Conservation (phyloP, 805 yeast genomes). For the Sungouiella blattae region DNA sequence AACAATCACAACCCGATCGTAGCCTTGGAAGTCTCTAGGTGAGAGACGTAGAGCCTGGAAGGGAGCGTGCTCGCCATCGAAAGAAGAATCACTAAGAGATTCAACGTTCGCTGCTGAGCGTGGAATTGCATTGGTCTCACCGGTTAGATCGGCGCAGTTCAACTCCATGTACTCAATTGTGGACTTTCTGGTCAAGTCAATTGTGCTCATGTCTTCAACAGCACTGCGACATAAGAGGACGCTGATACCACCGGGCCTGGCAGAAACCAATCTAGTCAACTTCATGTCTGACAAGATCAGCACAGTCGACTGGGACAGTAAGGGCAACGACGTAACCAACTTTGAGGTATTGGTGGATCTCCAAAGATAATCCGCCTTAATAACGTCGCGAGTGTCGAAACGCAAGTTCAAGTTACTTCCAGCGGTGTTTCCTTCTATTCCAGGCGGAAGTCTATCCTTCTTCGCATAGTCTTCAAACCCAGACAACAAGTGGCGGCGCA, state of each 20-base stretch:
- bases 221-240: conserved; percentile 13
- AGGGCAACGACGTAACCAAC: conserved; percentile 7
- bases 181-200: conserved; percentile 36
- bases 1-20: conserved; percentile 47
- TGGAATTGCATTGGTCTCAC: conserved; percentile 38
- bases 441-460: conserved; percentile 13
- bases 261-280: conserved; percentile 11
- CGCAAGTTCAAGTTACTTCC: background rate
- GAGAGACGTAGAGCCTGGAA: conserved; percentile 47
- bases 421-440: too few relatives aligned
- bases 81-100: conserved; percentile 50
- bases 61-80: conserved; percentile 47
- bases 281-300: conserved; percentile 12
- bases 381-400: background rate
- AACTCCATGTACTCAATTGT: conserved; percentile 32
- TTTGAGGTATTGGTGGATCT: conserved; percentile 2
- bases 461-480: conserved; percentile 51
- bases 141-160: conserved; percentile 8
- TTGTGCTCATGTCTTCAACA: conserved; percentile 6
- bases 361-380: conserved; percentile 3
- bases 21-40: conserved; percentile 35
- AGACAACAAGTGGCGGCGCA: conserved; percentile 45
- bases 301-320: conserved; percentile 9
- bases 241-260: conserved; percentile 3
- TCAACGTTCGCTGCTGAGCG: conserved; percentile 37